These are phyloP conservation scores for Ulota crispa DNA, from an alignment of 225 moss, liverwort and hornwort species.

Conservation along the genomic window DNA sequence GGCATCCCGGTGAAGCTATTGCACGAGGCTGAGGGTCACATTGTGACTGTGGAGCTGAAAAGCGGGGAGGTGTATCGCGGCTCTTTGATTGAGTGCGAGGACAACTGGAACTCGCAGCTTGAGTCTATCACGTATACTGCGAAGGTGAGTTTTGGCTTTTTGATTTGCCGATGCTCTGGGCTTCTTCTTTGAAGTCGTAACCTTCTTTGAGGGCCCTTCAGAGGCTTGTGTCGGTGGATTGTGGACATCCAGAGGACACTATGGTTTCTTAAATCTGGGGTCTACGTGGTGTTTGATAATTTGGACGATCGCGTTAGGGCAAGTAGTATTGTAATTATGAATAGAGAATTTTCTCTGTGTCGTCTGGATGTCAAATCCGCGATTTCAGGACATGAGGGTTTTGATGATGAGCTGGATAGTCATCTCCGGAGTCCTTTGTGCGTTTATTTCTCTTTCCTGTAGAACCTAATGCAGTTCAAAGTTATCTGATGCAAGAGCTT, in stretches of 20 bases:
- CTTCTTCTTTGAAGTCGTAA: not conserved
- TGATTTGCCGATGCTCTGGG: not conserved
- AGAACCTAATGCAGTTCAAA: not conserved
- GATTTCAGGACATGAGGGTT: not conserved
- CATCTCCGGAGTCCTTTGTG: not conserved
- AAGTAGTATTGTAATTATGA: not conserved
- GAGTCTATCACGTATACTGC: constrained; percentile 64
- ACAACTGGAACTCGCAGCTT: constrained; percentile 71
- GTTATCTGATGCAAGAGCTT: not conserved
- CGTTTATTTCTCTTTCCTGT: not conserved
- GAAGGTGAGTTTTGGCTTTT: constrained; percentile 30
- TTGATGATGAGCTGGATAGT: not conserved
- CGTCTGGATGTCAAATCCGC: not conserved
- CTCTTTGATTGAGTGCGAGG: constrained; percentile 62
- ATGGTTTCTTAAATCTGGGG: not conserved
- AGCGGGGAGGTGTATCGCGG: constrained; percentile 62
- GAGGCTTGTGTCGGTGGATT: not conserved
- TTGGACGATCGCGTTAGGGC: not conserved
- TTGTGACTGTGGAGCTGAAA: constrained; percentile 67
- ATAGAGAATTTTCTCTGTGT: not conserved
- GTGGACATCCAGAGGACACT: not conserved
- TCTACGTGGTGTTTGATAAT: not conserved
- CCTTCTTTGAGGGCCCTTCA: not conserved
- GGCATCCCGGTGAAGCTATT: constrained; percentile 70
- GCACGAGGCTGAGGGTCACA: constrained; percentile 71